Evolutionary conservation across 345 rosid species (phyloP).

Genomic region (Lepidium africanum): DNA sequence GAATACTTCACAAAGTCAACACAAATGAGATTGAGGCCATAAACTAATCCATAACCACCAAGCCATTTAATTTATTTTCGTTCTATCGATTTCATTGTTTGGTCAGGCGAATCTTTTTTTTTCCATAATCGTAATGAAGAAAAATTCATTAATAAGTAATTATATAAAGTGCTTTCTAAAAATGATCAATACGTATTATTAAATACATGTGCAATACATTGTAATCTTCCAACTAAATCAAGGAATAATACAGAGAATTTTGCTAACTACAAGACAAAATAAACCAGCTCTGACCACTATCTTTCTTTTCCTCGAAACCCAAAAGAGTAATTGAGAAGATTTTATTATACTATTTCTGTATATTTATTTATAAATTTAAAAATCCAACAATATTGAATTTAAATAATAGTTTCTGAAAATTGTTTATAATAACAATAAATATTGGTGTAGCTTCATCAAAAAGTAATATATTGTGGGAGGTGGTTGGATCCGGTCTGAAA

Average conservation of each 20-base stretch:
- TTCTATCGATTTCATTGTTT: too few relatives aligned
- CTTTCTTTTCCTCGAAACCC: background rate
- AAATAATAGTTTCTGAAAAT: background rate
- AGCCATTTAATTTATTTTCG: too few relatives aligned
- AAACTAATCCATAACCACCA: too few relatives aligned
- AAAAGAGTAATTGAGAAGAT: background rate
- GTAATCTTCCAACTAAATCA: background rate
- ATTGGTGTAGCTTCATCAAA: background rate
- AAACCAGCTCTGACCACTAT: slow-evolving; percentile 13
- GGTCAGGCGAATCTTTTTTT: too few relatives aligned
- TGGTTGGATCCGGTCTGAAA: background rate
- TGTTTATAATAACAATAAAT: background rate
- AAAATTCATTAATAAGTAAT: too few relatives aligned
- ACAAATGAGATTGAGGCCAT: too few relatives aligned
- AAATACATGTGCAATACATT: background rate
- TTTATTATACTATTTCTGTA: background rate
- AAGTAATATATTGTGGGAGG: background rate
- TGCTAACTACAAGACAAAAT: slow-evolving; percentile 9
- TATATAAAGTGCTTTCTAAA: background rate
- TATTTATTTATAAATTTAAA: background rate
- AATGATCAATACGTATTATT: background rate
- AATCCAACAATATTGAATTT: background rate
- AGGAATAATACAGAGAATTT: slow-evolving; percentile 1
- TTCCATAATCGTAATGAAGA: too few relatives aligned
- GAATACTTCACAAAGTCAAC: too few relatives aligned